These are phyloP conservation scores for Isatis tinctoria DNA, from an alignment of 345 rosid genomes.

Conservation along the genomic window DNA sequence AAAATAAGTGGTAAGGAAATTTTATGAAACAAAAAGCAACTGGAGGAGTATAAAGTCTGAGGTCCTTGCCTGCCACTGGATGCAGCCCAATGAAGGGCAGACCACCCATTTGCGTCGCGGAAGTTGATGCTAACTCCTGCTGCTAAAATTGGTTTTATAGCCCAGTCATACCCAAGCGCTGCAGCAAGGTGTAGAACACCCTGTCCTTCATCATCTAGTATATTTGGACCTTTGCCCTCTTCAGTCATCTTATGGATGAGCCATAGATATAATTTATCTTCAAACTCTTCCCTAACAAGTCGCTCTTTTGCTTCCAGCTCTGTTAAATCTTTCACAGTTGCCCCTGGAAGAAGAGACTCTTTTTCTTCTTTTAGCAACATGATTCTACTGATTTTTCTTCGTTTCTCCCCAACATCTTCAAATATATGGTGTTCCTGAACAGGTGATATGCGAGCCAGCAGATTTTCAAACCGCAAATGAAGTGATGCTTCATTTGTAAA, in stretches of 20 bases:
- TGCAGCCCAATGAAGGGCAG: slow-evolving; percentile 98
- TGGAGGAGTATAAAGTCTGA: slow-evolving; percentile 14
- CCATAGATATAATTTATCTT: slow-evolving; percentile 70
- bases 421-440: slow-evolving; percentile 29
- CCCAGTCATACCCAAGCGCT: slow-evolving; percentile 94
- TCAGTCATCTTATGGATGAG: slow-evolving; percentile 65
- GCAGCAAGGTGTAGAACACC: slow-evolving; percentile 79
- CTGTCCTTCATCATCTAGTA: slow-evolving; percentile 70
- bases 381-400: slow-evolving; percentile 41
- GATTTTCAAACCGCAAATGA: slow-evolving; percentile 49
- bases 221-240: slow-evolving; percentile 71
- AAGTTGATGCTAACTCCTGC: slow-evolving; percentile 84
- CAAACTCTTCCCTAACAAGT: slow-evolving; percentile 49
- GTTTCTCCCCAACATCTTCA: slow-evolving; percentile 51
- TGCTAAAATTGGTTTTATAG: slow-evolving; percentile 57
- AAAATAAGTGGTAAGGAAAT: not conserved
- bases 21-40: not conserved
- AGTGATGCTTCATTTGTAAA: slow-evolving; percentile 40
- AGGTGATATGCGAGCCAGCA: slow-evolving; percentile 44
- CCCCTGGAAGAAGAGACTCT: slow-evolving; percentile 30
- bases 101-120: slow-evolving; percentile 89
- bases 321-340: slow-evolving; percentile 10
- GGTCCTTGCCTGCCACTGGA: slow-evolving; percentile 72
- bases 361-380: slow-evolving; percentile 75
- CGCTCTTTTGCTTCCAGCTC: slow-evolving; percentile 35